Conservation (phyloP, 106 monocot species). For the Allium fistulosum region DNA sequence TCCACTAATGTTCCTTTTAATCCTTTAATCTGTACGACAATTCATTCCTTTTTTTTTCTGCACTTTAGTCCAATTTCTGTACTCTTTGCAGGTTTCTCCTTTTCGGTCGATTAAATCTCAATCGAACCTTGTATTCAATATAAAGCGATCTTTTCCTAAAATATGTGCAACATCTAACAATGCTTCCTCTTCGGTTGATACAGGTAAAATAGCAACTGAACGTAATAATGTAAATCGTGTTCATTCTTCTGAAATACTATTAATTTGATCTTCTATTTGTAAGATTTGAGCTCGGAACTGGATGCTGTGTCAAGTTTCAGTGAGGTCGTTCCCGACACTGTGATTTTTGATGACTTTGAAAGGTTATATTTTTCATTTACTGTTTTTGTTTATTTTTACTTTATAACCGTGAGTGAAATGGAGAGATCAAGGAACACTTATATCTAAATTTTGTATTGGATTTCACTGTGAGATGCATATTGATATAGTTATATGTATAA, state of each 20-base stretch:
- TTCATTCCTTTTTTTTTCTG: background rate
- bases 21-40: background rate
- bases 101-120: slow-evolving; percentile 9
- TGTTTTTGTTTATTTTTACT: background rate
- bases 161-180: slow-evolving; percentile 17
- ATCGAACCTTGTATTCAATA: slow-evolving; percentile 4
- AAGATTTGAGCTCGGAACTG: slow-evolving; percentile 58
- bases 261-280: background rate
- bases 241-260: no score
- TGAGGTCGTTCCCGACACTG: slow-evolving; percentile 95
- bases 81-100: background rate
- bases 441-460: no score
- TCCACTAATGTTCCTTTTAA: background rate
- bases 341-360: slow-evolving; percentile 95
- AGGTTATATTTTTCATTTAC: slow-evolving; percentile 15
- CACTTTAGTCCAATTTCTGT: background rate
- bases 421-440: no score
- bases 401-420: no score
- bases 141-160: slow-evolving; percentile 12
- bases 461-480: no score
- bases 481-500: no score
- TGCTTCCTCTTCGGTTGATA: slow-evolving; percentile 27
- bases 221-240: background rate
- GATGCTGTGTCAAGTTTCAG: slow-evolving; percentile 87
- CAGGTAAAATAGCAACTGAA: slow-evolving; percentile 3